phyloP scores from a whole-genome alignment of 768 basidiomycete genomes.

The Amanita fuliginea region DNA sequence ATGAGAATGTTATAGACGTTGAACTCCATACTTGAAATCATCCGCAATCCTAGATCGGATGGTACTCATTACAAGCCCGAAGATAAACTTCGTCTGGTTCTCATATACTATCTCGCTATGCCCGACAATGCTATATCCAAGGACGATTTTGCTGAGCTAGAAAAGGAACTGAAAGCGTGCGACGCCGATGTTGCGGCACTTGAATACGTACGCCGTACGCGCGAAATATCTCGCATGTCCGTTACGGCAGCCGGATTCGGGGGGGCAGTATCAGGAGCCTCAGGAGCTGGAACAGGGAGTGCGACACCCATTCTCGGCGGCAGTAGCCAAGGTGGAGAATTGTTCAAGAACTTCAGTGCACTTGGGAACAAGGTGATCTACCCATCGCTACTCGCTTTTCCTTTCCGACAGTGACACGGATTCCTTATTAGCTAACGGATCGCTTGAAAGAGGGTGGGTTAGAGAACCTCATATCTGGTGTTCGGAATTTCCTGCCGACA shows the following conservation, averaged over 20 bases:
- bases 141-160: conserved; percentile 82
- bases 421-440: conserved; percentile 64
- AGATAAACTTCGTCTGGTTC: conserved; percentile 88
- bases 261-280: neutral
- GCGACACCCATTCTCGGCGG: conserved; percentile 55
- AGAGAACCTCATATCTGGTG: conserved; percentile 93
- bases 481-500: conserved; percentile 94
- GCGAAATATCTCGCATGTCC: conserved; percentile 85
- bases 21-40: conserved; percentile 70
- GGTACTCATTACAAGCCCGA: conserved; percentile 47
- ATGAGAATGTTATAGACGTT: conserved; percentile 40
- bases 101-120: conserved; percentile 91
- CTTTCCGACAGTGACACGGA: neutral
- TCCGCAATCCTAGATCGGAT: conserved; percentile 63
- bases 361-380: conserved; percentile 72
- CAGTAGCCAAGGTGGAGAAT: conserved; percentile 66
- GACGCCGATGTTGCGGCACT: conserved; percentile 78
- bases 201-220: conserved; percentile 84
- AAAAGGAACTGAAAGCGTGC: conserved; percentile 72
- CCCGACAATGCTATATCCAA: conserved; percentile 73
- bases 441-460: conserved; percentile 92
- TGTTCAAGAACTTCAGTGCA: conserved; percentile 90
- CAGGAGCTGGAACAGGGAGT: conserved; percentile 30
- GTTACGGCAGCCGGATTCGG: conserved; percentile 44
- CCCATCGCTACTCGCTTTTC: neutral